Percentiles rank a stretch among this genome's conserved stretches.
Conservation (phyloP, 75 land plant species). For the Cryptomeria japonica region DNA sequence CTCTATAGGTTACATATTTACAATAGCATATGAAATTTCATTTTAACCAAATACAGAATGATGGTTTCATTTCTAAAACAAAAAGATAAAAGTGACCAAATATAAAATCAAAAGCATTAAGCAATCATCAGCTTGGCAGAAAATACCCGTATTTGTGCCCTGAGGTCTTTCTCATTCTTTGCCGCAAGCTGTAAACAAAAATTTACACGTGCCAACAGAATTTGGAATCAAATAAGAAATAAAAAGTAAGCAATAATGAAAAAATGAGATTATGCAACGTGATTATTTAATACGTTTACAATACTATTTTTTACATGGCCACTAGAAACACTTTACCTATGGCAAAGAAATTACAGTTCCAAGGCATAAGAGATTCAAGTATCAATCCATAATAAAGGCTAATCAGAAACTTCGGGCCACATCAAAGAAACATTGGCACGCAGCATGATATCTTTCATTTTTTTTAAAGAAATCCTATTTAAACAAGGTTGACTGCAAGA, state of each 20-base stretch:
- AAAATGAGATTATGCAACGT: neutral
- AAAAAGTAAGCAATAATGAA: neutral
- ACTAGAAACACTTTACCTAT: neutral
- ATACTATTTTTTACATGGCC: neutral
- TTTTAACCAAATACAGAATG: neutral
- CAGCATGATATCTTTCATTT: neutral
- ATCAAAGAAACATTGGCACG: neutral
- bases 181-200: slow-evolving; percentile 58
- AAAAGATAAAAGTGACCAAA: neutral
- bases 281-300: neutral
- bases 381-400: neutral
- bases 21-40: neutral
- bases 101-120: neutral
- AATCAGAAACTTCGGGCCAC: neutral
- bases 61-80: neutral
- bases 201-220: neutral
- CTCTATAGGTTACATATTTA: slow-evolving; percentile 10
- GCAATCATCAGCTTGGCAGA: neutral
- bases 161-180: slow-evolving; percentile 84
- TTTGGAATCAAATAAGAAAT: neutral
- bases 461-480: neutral
- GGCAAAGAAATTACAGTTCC: neutral
- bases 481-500: neutral
- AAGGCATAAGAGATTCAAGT: neutral
- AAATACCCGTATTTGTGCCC: slow-evolving; percentile 75